Conservation (phyloP, 169 alveolate species). For the Plasmodium cynomolgi region DNA sequence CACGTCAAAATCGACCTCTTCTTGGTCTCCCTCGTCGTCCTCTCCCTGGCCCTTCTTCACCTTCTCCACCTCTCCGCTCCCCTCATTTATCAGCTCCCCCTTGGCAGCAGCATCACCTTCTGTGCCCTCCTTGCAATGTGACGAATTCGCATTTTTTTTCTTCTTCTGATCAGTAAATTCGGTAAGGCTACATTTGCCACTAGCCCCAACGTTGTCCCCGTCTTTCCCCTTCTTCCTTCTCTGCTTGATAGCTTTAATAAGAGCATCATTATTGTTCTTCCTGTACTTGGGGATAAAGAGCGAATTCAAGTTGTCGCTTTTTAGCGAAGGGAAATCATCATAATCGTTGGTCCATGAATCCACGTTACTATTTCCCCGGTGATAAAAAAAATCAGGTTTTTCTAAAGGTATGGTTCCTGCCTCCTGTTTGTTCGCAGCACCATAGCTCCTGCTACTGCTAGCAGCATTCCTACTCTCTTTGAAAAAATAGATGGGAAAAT, state of each 20-base stretch:
- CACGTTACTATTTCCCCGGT: background rate
- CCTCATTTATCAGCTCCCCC: background rate
- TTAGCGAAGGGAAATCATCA: constrained; percentile 35
- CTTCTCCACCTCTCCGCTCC: background rate
- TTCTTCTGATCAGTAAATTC: constrained; percentile 12
- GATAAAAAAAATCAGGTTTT: background rate
- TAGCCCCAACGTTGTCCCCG: background rate
- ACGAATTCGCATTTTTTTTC: background rate
- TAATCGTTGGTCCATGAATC: background rate
- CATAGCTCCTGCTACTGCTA: background rate
- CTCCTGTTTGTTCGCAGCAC: background rate
- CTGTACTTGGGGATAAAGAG: background rate
- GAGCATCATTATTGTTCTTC: background rate
- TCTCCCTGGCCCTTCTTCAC: background rate
- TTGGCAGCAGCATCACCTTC: background rate
- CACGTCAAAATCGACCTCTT: background rate
- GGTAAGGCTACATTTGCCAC: background rate
- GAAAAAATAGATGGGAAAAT: constrained; percentile 68
- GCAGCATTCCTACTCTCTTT: background rate
- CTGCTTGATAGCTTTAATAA: constrained; percentile 1
- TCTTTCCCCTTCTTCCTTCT: constrained; percentile 16
- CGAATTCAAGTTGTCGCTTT: background rate
- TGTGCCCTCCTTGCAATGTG: background rate
- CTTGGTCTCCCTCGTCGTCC: background rate
- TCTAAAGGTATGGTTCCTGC: background rate